Base-by-base conservation (phyloP, 164 flowering plant species). In the Sedum album region DNA sequence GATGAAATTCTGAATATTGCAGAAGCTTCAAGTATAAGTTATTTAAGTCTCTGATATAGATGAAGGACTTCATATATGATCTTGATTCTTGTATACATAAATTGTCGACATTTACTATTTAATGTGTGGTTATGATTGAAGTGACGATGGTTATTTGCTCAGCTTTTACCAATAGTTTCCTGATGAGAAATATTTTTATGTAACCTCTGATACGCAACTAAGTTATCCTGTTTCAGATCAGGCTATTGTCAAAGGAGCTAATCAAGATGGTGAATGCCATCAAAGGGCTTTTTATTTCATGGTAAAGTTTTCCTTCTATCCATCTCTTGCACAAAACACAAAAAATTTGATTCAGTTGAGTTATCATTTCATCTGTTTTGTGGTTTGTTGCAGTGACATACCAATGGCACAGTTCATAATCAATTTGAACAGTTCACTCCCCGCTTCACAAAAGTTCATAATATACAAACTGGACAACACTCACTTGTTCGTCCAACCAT, bases 341-440 rank as follows among this genome's bases (percentile, higher is more conserved):
- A 15, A 31, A 2, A 15, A 15, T 41, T 14, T 66, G 30, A 11
- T 20, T 10, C 11, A 28, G 42, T 23, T 39, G 18, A 33, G 17
- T 39, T 65, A 5, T 42, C 21, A 33, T 64, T 64, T 11, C 13
- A 18, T 35, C n/a, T n/a, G n/a, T n/a, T n/a, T n/a, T n/a, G n/a
- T n/a, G n/a, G 39, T 21, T 39, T 30, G 30, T 71, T 80, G 80
- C 87, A 93, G 97, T 73, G 98, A 93, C 73, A 80, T 93, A 68
- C 98, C 94, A 6, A 93, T 91, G 97, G 89, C 94, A 5, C 93
- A 89, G 67, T 91, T 93, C 79, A 91, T 93, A 72, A 83, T 89
- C 78, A 85, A 78, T 72, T 17, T 77, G 78, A 89, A 93, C 75
- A 75, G 79, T 11, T 25, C 85, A 6, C 62, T 83, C 74, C 97